Base-by-base conservation (phyloP, 805 yeast genomes). In the Kluyveromyces siamensis region DNA sequence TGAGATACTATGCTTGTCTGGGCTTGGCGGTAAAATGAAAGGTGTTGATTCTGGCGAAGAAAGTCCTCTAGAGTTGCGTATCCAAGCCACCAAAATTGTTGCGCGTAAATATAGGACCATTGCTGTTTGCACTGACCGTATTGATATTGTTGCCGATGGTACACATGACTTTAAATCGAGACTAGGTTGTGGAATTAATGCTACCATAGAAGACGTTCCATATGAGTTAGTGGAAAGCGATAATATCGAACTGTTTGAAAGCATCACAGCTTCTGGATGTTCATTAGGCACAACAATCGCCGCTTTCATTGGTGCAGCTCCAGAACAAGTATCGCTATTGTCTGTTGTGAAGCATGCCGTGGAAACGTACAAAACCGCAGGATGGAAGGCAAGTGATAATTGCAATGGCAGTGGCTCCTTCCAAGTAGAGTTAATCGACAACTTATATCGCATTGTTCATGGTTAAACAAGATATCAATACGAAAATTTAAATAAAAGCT, bases 241-340 rank as follows among this genome's bases (percentile, higher is more conserved):
- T 6, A 88, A 93, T 1, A 74, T 78, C 54, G 65, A 66, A 18
- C 55, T 80, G 16, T 81, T 87, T 84, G 82, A 83, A 0, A 61
- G 68, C 10, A 76, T 87, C 6, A 87, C 96, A 0, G 96, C 95
- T 0, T 72, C 89, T 2, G 96, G 96, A 0, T 88, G 96, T 53
- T 77, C 91, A 0, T 66, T 88, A 37, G 95, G 95, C 1, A 80
- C 89, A 41, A 74, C 79, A 0, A 78, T 87, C 47, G 81, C 85
- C 0, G 70, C 85, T 1, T 74, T 70, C 50, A 61, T 80, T 2
- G 81, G 81, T 2, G 76, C 79, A 2, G 56, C 64, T 47, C 65
- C 72, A 0, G 63, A 58, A 8, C 55, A 55, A 2, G 55, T 53
- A 6, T 49, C 69, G 47, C 57, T 73, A 0, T 74, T 73, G 50